A percentile compares a stretch with the other conserved stretches of the same genome.
Conservation (phyloP, 176 grass and related monocot species). For the Pontederia crassipes region DNA sequence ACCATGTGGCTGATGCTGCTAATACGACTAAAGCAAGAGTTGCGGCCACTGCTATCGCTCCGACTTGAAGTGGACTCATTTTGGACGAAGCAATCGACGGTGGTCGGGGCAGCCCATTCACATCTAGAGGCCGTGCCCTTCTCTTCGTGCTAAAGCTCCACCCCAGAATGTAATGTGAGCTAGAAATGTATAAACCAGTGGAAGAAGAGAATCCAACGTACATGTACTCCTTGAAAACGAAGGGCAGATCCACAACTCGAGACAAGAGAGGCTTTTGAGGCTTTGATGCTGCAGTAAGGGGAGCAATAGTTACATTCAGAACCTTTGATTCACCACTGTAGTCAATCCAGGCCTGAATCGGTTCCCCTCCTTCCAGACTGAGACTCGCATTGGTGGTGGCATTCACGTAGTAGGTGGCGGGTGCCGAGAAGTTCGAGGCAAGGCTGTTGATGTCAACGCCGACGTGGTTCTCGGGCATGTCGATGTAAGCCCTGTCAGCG, state of each 20-base stretch:
- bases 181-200: not conserved
- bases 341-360: constrained; percentile 31
- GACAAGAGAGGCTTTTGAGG: constrained; percentile 7
- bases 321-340: constrained; percentile 1
- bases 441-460: constrained; percentile 20
- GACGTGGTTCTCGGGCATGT: constrained; percentile 18
- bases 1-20: not conserved
- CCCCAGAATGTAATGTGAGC: constrained; percentile 22
- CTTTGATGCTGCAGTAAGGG: not conserved
- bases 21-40: not conserved
- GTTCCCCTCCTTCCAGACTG: not conserved
- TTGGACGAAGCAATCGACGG: not conserved
- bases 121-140: constrained; percentile 1
- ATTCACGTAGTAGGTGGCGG: constrained; percentile 11
- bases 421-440: not conserved
- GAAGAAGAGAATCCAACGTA: constrained; percentile 22
- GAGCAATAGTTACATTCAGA: constrained; percentile 21
- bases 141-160: constrained; percentile 27
- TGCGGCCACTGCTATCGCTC: not conserved
- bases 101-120: not conserved
- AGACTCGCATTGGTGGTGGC: not conserved
- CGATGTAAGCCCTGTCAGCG: not conserved
- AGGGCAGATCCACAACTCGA: not conserved
- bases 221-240: not conserved
- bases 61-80: not conserved